Percentiles rank a stretch among this genome's conserved stretches.
These are phyloP conservation scores for Halophytophthora polymorphica DNA, from an alignment of 352 stramenopile species.

Conservation along the genomic window DNA sequence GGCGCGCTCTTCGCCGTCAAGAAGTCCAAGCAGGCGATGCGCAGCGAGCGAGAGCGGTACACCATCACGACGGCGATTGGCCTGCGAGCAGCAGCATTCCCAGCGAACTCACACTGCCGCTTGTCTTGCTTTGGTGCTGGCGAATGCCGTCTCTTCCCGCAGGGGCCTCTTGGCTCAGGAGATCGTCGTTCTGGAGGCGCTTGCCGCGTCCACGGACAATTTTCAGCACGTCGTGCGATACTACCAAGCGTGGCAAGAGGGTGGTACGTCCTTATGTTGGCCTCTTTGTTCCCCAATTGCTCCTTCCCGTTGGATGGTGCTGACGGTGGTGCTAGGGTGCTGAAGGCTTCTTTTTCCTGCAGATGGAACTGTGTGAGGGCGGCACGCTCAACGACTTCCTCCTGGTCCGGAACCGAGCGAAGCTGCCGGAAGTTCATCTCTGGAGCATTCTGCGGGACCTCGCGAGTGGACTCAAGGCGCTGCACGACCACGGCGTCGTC, in stretches of 20 bases:
- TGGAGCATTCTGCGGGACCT: slow-evolving; percentile 81
- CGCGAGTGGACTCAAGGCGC: slow-evolving; percentile 74
- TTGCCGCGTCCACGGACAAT: slow-evolving; percentile 30
- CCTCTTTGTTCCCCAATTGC: too few species aligned
- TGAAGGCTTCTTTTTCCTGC: slow-evolving; percentile 88
- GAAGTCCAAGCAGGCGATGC: slow-evolving; percentile 74
- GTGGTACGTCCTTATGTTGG: slow-evolving; percentile 49
- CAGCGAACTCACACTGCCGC: not conserved
- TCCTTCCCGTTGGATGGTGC: too few species aligned
- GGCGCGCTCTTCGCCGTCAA: slow-evolving; percentile 67
- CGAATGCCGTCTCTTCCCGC: not conserved
- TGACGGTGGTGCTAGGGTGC: not conserved
- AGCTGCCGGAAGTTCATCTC: slow-evolving; percentile 53
- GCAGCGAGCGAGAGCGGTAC: slow-evolving; percentile 73
- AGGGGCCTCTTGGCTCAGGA: slow-evolving; percentile 67
- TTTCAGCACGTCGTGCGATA: slow-evolving; percentile 92
- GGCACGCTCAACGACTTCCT: slow-evolving; percentile 85
- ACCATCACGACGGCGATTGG: not conserved
- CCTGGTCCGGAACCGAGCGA: slow-evolving; percentile 15
- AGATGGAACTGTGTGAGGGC: slow-evolving; percentile 91
- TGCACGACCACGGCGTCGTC: slow-evolving; percentile 89
- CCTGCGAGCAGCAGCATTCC: not conserved
- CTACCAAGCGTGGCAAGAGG: slow-evolving; percentile 93
- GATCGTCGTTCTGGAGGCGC: slow-evolving; percentile 47
- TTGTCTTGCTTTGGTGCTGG: not conserved